phyloP scores from a whole-genome alignment of 176 grass and related monocot species.

The Musa acuminata region DNA sequence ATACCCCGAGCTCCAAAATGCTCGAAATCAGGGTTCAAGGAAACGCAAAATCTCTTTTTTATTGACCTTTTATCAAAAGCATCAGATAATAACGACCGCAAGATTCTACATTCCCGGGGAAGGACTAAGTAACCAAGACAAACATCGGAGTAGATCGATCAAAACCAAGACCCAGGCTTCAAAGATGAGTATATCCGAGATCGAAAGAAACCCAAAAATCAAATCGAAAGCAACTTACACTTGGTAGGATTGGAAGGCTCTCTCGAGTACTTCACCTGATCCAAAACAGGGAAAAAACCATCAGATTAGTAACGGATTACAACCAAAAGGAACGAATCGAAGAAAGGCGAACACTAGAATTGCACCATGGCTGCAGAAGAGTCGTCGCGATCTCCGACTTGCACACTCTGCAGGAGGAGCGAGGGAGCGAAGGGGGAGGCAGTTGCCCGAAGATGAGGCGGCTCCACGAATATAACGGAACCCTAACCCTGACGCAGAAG shows the following conservation, averaged over 20 bases:
- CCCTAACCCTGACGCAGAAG: neutral
- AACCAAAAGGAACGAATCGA: neutral
- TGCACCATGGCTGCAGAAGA: neutral
- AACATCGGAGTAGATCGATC: neutral
- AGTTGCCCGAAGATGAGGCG: neutral
- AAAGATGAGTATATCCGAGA: too few species aligned
- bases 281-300: neutral
- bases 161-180: too few species aligned
- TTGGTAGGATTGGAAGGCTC: constrained; percentile 17
- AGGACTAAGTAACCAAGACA: too few species aligned
- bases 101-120: neutral
- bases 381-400: neutral
- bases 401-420: neutral
- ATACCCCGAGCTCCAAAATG: neutral
- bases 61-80: neutral
- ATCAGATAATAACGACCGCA: neutral
- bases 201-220: neutral
- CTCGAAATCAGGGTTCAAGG: neutral
- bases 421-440: too few species aligned
- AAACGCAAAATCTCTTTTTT: neutral
- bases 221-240: neutral
- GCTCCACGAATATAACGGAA: neutral
- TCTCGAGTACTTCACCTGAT: constrained; percentile 17
- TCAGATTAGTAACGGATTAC: neutral
- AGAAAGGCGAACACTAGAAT: neutral